Conservation (phyloP, 2,329 filamentous ascomycete species). For the Fusarium sp. region DNA sequence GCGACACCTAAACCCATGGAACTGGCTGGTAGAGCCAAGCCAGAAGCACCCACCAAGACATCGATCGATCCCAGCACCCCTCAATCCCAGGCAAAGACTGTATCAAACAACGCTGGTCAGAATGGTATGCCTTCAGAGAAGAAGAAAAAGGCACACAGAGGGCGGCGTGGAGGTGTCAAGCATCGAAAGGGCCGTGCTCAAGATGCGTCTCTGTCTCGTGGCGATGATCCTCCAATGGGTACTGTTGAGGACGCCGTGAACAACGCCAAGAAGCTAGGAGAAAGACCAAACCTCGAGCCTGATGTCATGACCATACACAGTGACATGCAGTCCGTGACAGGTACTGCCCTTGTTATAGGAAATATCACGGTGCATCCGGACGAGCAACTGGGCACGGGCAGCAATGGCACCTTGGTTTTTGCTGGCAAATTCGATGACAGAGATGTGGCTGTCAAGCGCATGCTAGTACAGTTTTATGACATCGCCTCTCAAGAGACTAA, state of each 20-base stretch:
- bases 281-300: slow-evolving; percentile 68
- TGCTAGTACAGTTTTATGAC: slow-evolving; percentile 96
- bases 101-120: slow-evolving; percentile 16
- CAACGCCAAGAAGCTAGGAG: slow-evolving; percentile 70
- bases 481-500: slow-evolving; percentile 95
- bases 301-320: slow-evolving; percentile 71
- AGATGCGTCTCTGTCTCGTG: slow-evolving; percentile 64
- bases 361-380: slow-evolving; percentile 75
- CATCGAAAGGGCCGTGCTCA: slow-evolving; percentile 71
- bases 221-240: slow-evolving; percentile 59
- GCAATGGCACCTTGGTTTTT: slow-evolving; percentile 97
- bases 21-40: slow-evolving; percentile 1
- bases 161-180: slow-evolving; percentile 78
- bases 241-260: slow-evolving; percentile 73
- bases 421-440: slow-evolving; percentile 94
- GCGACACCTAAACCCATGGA: slow-evolving; percentile 32
- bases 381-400: slow-evolving; percentile 79
- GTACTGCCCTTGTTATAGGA: slow-evolving; percentile 71
- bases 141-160: slow-evolving; percentile 78
- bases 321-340: slow-evolving; percentile 71
- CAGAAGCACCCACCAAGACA: slow-evolving; percentile 2
- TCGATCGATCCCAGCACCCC: slow-evolving; percentile 9
- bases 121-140: slow-evolving; percentile 57
- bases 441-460: slow-evolving; percentile 94
- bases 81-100: slow-evolving; percentile 3